phyloP scores from a whole-genome alignment of 2,329 filamentous ascomycete species.

The Zopfia rhizophila region DNA sequence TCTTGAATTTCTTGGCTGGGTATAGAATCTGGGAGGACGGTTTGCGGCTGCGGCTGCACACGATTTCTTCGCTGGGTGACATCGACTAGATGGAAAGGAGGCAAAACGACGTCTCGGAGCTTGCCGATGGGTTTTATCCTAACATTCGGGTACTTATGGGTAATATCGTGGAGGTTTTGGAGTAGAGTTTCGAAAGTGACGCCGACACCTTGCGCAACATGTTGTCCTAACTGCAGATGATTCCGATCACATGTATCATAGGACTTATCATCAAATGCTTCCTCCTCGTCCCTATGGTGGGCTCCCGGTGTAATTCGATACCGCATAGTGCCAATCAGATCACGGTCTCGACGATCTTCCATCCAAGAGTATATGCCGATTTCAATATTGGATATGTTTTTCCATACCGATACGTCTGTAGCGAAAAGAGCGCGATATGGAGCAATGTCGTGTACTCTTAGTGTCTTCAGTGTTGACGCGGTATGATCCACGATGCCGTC shows the following conservation, averaged over 20 bases:
- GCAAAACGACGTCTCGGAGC: conserved; percentile 41
- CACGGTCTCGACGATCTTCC: conserved; percentile 47
- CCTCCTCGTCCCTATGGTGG: conserved; percentile 48
- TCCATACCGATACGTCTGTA: conserved; percentile 43
- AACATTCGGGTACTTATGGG: conserved; percentile 44
- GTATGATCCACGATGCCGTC: conserved; percentile 45
- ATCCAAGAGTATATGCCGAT: conserved; percentile 48
- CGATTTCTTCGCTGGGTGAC: conserved; percentile 38
- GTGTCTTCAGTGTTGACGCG: conserved; percentile 42
- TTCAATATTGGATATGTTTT: conserved; percentile 42
- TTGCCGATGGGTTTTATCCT: conserved; percentile 42
- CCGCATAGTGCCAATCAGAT: conserved; percentile 44
- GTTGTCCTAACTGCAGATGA: conserved; percentile 46
- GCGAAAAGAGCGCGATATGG: conserved; percentile 48
- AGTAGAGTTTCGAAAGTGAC: conserved; percentile 46
- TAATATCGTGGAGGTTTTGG: conserved; percentile 41
- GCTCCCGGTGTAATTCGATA: conserved; percentile 46
- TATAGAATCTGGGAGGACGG: conserved; percentile 40
- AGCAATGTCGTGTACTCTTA: conserved; percentile 48
- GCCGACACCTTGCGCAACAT: conserved; percentile 46
- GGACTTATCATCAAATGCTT: conserved; percentile 47
- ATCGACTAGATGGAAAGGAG: conserved; percentile 49
- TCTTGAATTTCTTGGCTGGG: conserved; percentile 44
- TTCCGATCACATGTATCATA: conserved; percentile 44
- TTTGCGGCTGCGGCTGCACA: conserved; percentile 18